A percentile compares a stretch with the other conserved stretches of the same genome.
Evolutionary conservation across 768 basidiomycete species (phyloP).

Genomic region (Leccinum incarnatum): DNA sequence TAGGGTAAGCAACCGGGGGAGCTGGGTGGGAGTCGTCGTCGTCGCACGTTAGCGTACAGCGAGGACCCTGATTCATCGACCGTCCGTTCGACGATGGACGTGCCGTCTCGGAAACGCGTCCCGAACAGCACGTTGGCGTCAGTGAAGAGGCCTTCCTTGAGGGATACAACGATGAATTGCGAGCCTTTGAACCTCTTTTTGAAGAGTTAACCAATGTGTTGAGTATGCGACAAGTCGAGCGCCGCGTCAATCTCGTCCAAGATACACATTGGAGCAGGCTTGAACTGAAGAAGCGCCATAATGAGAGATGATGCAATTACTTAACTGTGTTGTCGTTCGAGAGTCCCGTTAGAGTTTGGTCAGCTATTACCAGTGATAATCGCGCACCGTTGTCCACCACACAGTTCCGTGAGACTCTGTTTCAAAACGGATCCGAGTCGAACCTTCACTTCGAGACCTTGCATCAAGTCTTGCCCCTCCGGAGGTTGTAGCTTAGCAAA

Average conservation of each 20-base stretch:
- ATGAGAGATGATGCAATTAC: slow-evolving; percentile 96
- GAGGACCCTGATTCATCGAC: slow-evolving; percentile 35
- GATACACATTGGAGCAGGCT: slow-evolving; percentile 99
- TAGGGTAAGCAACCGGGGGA: no score
- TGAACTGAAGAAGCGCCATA: slow-evolving; percentile 99
- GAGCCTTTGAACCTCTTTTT: slow-evolving; percentile 96
- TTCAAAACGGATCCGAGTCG: slow-evolving; percentile 96
- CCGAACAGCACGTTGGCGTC: slow-evolving; percentile 97
- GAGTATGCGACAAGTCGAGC: slow-evolving; percentile 91
- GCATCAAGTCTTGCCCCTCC: slow-evolving; percentile 89
- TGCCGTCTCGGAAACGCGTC: slow-evolving; percentile 91
- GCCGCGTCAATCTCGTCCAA: slow-evolving; percentile 99
- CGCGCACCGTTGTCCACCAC: slow-evolving; percentile 90
- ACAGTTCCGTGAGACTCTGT: slow-evolving; percentile 93
- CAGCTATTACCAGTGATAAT: background rate
- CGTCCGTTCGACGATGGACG: slow-evolving; percentile 83
- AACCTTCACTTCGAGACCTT: slow-evolving; percentile 97
- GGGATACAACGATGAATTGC: slow-evolving; percentile 95
- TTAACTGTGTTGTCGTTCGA: slow-evolving; percentile 53
- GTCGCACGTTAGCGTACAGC: no score
- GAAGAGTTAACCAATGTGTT: slow-evolving; percentile 97
- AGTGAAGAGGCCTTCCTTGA: slow-evolving; percentile 96
- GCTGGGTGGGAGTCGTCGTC: no score
- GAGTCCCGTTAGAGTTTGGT: slow-evolving; percentile 1
- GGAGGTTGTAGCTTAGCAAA: slow-evolving; percentile 96